phyloP scores from a whole-genome alignment of 2,329 filamentous ascomycete species.

The Colletotrichum eleusines region DNA sequence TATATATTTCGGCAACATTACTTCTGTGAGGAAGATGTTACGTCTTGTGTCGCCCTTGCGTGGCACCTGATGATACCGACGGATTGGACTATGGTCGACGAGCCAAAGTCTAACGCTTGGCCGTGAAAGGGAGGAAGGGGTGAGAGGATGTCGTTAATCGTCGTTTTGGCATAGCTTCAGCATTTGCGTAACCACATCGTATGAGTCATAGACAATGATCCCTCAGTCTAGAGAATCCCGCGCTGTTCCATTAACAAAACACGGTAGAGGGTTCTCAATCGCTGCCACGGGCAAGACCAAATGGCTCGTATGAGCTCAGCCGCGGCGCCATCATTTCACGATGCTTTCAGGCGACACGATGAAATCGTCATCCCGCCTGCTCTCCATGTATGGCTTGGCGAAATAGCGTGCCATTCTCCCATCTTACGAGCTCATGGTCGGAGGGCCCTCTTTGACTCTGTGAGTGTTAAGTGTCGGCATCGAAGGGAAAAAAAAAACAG shows the following conservation, averaged over 20 bases:
- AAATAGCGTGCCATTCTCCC: not conserved
- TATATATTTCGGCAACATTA: constrained; percentile 3
- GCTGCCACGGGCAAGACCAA: not conserved
- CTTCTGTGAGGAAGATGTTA: not conserved
- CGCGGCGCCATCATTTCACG: not conserved
- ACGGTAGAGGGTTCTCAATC: not conserved
- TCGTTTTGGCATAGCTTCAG: constrained; percentile 35
- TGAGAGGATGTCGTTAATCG: not conserved
- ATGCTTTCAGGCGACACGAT: not conserved
- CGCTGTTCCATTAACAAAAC: too few relatives aligned
- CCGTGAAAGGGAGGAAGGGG: too few relatives aligned
- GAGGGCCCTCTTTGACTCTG: not conserved
- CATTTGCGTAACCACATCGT: constrained; percentile 22
- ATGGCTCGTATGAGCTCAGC: not conserved
- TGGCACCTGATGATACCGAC: not conserved
- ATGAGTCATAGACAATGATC: constrained; percentile 19
- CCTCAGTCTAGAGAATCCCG: not conserved
- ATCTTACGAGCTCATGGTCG: too few relatives aligned
- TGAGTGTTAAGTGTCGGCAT: not conserved
- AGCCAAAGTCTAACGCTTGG: not conserved
- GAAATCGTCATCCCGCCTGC: not conserved
- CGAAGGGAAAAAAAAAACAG: not conserved
- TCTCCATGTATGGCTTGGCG: not conserved
- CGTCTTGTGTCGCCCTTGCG: not conserved
- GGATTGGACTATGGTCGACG: not conserved